Evolutionary conservation across 805 yeast genomes (phyloP).

Genomic region (Candida stauntonica): DNA sequence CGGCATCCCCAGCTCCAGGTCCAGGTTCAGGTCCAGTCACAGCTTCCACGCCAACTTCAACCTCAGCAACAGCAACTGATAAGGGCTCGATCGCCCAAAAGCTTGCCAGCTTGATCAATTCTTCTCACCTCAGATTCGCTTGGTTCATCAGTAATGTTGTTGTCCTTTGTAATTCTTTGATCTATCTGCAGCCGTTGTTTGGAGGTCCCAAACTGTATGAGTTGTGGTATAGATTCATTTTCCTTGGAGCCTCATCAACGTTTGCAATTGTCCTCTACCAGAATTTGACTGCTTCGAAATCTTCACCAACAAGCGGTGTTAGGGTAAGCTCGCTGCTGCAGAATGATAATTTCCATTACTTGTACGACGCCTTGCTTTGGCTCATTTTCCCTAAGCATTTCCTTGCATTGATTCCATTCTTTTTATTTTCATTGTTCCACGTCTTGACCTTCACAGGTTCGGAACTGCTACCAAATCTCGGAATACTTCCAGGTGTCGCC

Average conservation of each 20-base stretch:
- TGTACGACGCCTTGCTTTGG: constrained; percentile 52
- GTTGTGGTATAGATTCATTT: constrained; percentile 54
- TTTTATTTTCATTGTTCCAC: constrained; percentile 78
- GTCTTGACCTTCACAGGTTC: constrained; percentile 65
- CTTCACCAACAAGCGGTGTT: constrained; percentile 20
- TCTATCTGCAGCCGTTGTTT: constrained; percentile 35
- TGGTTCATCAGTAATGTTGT: constrained; percentile 69
- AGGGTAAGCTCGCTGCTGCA: constrained; percentile 32
- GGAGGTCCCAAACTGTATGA: constrained; percentile 32
- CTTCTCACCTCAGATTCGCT: constrained; percentile 51
- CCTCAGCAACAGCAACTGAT: not conserved
- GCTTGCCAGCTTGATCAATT: constrained; percentile 1
- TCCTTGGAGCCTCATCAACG: constrained; percentile 62
- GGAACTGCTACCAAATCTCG: constrained; percentile 59
- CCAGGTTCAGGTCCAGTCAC: not conserved
- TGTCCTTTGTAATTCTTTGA: constrained; percentile 38
- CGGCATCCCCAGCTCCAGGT: not conserved
- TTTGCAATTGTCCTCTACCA: constrained; percentile 76
- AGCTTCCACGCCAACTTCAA: too few species aligned
- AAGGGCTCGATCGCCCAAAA: constrained; percentile 1
- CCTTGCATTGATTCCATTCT: constrained; percentile 67
- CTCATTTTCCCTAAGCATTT: constrained; percentile 49
- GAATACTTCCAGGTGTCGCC: constrained; percentile 24
- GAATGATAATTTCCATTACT: constrained; percentile 75
- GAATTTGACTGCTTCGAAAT: constrained; percentile 31